Evolutionary conservation across 495 filamentous ascomycete genomes (phyloP).

Genomic region (Hyaloscypha finlandica): DNA sequence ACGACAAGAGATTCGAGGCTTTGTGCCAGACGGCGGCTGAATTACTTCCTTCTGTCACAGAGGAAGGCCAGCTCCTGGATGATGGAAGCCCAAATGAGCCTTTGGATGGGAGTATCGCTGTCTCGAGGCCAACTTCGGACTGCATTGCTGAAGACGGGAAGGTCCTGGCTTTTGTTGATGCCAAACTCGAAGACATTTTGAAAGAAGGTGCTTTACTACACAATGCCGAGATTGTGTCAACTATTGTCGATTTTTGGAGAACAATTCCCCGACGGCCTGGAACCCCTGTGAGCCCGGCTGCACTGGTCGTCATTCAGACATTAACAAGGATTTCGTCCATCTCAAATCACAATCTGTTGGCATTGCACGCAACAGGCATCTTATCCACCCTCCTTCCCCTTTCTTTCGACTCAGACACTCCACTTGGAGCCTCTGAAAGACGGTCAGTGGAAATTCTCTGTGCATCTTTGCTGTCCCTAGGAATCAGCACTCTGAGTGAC

Average conservation of each 20-base stretch:
- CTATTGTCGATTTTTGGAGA: slow-evolving; percentile 66
- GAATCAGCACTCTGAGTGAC: slow-evolving; percentile 76
- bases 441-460: slow-evolving; percentile 61
- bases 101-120: not conserved
- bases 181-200: slow-evolving; percentile 49
- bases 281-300: slow-evolving; percentile 46
- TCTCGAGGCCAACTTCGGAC: not conserved
- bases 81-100: not conserved
- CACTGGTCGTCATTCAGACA: slow-evolving; percentile 60
- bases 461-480: slow-evolving; percentile 60
- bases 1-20: slow-evolving; percentile 65
- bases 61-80: slow-evolving; percentile 1
- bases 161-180: slow-evolving; percentile 33
- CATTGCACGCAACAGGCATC: slow-evolving; percentile 76
- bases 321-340: slow-evolving; percentile 52
- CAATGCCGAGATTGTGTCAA: slow-evolving; percentile 65
- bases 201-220: slow-evolving; percentile 55
- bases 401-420: slow-evolving; percentile 54
- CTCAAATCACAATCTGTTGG: slow-evolving; percentile 74
- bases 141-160: slow-evolving; percentile 15
- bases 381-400: slow-evolving; percentile 71
- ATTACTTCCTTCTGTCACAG: slow-evolving; percentile 4
- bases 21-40: slow-evolving; percentile 28
- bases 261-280: slow-evolving; percentile 51
- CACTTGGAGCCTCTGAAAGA: slow-evolving; percentile 52